phyloP scores from a whole-genome alignment of 108 stramenopile species.

The Licmophora abbreviata region DNA sequence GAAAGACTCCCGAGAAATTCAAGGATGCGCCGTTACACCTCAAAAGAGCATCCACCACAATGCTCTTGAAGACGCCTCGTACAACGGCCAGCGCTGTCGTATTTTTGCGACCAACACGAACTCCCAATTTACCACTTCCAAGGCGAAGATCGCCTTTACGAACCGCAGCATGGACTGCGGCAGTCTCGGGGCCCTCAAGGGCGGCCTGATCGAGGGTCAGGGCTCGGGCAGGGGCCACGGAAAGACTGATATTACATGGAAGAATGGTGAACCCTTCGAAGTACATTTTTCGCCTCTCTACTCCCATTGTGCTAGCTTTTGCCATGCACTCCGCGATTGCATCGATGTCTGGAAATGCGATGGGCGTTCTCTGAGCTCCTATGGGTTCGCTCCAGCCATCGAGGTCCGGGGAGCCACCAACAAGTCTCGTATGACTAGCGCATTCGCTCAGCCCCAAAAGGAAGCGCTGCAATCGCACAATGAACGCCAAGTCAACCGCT shows the following conservation, averaged over 20 bases:
- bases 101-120: conserved; percentile 59
- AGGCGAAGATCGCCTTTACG: conserved; percentile 73
- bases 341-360: conserved; percentile 12
- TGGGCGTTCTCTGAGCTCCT: neutral
- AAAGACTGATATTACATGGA: conserved; percentile 43
- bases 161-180: conserved; percentile 66
- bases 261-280: conserved; percentile 58
- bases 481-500: conserved; percentile 58
- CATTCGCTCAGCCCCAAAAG: conserved; percentile 38
- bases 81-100: conserved; percentile 53
- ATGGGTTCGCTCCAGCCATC: too few relatives aligned
- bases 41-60: conserved; percentile 69
- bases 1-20: conserved; percentile 48
- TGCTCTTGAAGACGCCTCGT: conserved; percentile 60
- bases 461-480: conserved; percentile 56
- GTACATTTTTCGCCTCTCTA: conserved; percentile 41
- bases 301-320: conserved; percentile 12
- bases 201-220: conserved; percentile 44
- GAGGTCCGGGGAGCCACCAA: neutral
- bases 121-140: conserved; percentile 43
- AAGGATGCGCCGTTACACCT: conserved; percentile 56
- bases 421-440: conserved; percentile 10
- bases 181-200: conserved; percentile 53
- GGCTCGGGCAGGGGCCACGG: conserved; percentile 59
- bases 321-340: conserved; percentile 11